Evolutionary conservation across 805 yeast species (phyloP).

Genomic region (Candida fluviatilis): DNA sequence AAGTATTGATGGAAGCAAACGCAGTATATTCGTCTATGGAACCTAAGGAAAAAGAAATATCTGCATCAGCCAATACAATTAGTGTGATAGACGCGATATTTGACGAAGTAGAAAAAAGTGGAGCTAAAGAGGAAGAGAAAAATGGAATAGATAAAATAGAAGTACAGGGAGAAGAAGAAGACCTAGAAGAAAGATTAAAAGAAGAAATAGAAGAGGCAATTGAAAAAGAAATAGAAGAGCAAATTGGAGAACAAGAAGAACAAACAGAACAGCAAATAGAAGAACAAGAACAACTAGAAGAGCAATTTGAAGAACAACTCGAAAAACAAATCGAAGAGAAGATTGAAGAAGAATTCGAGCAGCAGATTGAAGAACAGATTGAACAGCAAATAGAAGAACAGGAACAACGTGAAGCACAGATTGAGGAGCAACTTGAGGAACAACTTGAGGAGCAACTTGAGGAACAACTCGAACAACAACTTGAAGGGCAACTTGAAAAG

Average conservation of each 20-base stretch:
- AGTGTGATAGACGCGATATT: too few species aligned
- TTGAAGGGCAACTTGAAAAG: conserved; percentile 3
- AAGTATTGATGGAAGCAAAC: too few species aligned
- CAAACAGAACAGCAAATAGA: too few species aligned
- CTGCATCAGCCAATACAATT: too few species aligned
- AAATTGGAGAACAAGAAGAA: conserved; percentile 15
- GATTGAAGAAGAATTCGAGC: conserved; percentile 5
- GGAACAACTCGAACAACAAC: background rate
- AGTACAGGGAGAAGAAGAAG: too few species aligned
- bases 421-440: too few species aligned
- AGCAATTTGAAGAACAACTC: conserved; percentile 14
- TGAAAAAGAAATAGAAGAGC: conserved; percentile 18
- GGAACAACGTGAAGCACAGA: background rate
- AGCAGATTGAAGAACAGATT: conserved; percentile 10
- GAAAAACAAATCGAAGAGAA: background rate
- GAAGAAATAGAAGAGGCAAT: conserved; percentile 10
- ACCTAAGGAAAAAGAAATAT: too few species aligned
- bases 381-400: too few species aligned
- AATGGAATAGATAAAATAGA: too few species aligned
- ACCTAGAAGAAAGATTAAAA: conserved; percentile 4
- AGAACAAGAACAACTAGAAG: conserved; percentile 15
- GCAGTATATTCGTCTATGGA: too few species aligned
- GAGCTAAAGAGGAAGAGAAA: too few species aligned
- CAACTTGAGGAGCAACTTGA: background rate
- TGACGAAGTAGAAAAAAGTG: too few species aligned